A percentile compares a stretch with the other conserved stretches of the same genome.
phyloP scores from a whole-genome alignment of 257 asterid species.

The Sherardia arvensis region DNA sequence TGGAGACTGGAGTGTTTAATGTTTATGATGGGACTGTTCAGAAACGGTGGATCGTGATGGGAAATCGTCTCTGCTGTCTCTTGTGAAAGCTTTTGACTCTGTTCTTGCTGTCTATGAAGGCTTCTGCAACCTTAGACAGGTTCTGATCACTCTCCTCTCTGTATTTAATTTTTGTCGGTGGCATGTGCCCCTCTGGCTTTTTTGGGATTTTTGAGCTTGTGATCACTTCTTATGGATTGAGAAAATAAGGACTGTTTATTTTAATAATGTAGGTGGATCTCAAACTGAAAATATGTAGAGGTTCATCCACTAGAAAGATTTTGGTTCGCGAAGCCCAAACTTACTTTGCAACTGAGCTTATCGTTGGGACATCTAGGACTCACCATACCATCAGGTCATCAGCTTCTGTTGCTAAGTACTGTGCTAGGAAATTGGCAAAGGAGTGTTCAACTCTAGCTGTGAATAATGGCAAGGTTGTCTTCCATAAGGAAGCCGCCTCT shows the following conservation, averaged over 20 bases:
- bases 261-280: conserved; percentile 70
- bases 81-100: conserved; percentile 84
- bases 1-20: not conserved
- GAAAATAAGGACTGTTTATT: not conserved
- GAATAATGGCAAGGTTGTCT: conserved; percentile 65
- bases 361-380: conserved; percentile 64
- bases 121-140: conserved; percentile 95
- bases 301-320: conserved; percentile 57
- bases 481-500: conserved; percentile 42
- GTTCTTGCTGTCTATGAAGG: conserved; percentile 92
- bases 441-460: conserved; percentile 72
- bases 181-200: not conserved
- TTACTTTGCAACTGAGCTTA: conserved; percentile 56
- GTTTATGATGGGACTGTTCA: conserved; percentile 23
- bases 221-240: not conserved
- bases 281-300: conserved; percentile 90
- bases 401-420: conserved; percentile 70
- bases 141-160: conserved; percentile 5
- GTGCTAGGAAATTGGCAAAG: conserved; percentile 63
- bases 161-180: conserved; percentile 11
- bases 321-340: conserved; percentile 79
- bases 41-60: conserved; percentile 93
- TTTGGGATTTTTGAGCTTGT: not conserved
- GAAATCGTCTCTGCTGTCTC: conserved; percentile 65
- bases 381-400: conserved; percentile 61